These are phyloP conservation scores for Phytophthora megakarya DNA, from an alignment of 352 stramenopile genomes.

Conservation along the genomic window DNA sequence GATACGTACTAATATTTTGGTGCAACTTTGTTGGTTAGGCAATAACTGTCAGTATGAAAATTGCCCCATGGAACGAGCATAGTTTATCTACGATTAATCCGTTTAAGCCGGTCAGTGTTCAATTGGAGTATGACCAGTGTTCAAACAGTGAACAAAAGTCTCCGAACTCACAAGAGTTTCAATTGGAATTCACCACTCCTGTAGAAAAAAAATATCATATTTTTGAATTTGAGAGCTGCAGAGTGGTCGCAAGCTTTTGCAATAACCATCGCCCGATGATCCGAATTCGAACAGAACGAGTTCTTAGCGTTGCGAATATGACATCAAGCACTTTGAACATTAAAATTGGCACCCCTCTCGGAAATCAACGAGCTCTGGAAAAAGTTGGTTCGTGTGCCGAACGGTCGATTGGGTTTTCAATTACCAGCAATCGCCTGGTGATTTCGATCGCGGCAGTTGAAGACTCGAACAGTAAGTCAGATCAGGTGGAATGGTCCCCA, in stretches of 20 bases:
- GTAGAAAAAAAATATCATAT: slow-evolving; percentile 36
- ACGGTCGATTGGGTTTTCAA: slow-evolving; percentile 31
- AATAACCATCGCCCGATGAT: slow-evolving; percentile 33
- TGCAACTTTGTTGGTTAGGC: slow-evolving; percentile 9
- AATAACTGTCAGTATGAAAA: slow-evolving; percentile 22
- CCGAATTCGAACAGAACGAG: slow-evolving; percentile 38
- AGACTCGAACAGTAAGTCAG: background rate
- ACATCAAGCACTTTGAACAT: slow-evolving; percentile 29
- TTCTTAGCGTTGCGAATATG: slow-evolving; percentile 42
- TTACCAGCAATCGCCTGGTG: slow-evolving; percentile 27
- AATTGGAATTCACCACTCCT: slow-evolving; percentile 20
- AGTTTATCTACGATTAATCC: slow-evolving; percentile 48
- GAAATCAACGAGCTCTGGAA: slow-evolving; percentile 17
- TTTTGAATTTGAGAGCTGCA: slow-evolving; percentile 41
- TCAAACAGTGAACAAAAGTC: background rate
- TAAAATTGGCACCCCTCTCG: slow-evolving; percentile 20
- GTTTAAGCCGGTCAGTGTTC: slow-evolving; percentile 31
- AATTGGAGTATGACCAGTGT: slow-evolving; percentile 24
- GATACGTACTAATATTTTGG: slow-evolving; percentile 11
- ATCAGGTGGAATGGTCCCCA: slow-evolving; percentile 35
- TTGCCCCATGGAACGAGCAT: slow-evolving; percentile 25
- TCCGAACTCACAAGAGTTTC: slow-evolving; percentile 14
- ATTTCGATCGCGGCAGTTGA: slow-evolving; percentile 32
- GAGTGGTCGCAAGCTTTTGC: slow-evolving; percentile 28
- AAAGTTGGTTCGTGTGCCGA: slow-evolving; percentile 27